Percentiles rank a stretch among this genome's conserved stretches.
phyloP scores from a whole-genome alignment of 176 grass and related monocot genomes.

The Avena sativa region DNA sequence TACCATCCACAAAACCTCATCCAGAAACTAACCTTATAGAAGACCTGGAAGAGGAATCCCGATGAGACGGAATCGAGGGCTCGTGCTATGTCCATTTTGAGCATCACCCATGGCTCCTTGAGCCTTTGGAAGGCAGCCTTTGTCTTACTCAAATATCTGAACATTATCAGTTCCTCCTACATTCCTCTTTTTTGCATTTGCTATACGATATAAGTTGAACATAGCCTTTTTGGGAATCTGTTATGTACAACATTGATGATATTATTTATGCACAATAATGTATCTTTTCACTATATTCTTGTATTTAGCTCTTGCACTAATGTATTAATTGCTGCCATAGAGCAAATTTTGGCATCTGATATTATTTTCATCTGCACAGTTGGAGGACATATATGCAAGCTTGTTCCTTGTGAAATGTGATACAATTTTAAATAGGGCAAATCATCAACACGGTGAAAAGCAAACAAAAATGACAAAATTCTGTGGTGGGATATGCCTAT shows the following conservation, averaged over 20 bases:
- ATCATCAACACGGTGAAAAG: slow-evolving; percentile 77
- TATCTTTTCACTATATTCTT: slow-evolving; percentile 14
- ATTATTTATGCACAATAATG: slow-evolving; percentile 19
- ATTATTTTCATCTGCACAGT: slow-evolving; percentile 58
- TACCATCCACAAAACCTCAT: no score
- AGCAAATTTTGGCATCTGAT: slow-evolving; percentile 34
- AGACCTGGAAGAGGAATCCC: no score
- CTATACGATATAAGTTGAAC: slow-evolving; percentile 7
- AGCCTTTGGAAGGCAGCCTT: neutral
- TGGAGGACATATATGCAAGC: slow-evolving; percentile 99
- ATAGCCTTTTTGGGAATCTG: slow-evolving; percentile 9
- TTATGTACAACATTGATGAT: neutral
- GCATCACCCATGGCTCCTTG: no score
- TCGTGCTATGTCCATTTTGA: no score
- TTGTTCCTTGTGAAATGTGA: slow-evolving; percentile 99
- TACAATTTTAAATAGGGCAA: slow-evolving; percentile 78
- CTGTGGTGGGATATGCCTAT: slow-evolving; percentile 93
- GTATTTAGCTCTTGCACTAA: slow-evolving; percentile 32
- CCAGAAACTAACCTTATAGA: no score
- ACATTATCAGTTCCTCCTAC: slow-evolving; percentile 1
- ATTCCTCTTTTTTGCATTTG: neutral
- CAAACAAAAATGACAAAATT: slow-evolving; percentile 99
- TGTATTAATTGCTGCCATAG: slow-evolving; percentile 15
- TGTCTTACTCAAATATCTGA: neutral
- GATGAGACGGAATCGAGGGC: no score